Evolutionary conservation across 192 early-diverging fungal genomes (phyloP).

Genomic region (Backusella psychrophila): DNA sequence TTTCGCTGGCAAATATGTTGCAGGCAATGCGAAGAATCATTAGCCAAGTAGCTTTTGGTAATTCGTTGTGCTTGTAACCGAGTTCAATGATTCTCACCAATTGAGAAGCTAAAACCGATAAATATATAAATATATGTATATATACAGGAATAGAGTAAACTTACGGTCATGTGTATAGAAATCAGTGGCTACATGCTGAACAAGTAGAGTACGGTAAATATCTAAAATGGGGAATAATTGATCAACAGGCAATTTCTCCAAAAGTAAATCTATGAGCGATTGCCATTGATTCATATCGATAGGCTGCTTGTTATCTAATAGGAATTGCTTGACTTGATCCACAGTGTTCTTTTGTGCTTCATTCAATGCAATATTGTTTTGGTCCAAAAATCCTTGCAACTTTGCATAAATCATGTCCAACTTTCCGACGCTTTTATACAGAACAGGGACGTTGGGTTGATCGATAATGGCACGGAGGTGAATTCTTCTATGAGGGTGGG

Average conservation of each 20-base stretch:
- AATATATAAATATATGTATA: not conserved
- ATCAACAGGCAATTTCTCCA: constrained; percentile 36
- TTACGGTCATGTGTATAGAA: constrained; percentile 47
- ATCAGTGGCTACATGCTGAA: constrained; percentile 40
- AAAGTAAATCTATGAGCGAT: not conserved
- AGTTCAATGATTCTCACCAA: constrained; percentile 7
- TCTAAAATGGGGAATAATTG: constrained; percentile 65
- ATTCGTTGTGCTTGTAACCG: constrained; percentile 8
- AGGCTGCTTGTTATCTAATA: not conserved
- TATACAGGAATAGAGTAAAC: not conserved
- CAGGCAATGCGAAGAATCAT: constrained; percentile 67
- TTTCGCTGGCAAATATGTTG: constrained; percentile 53
- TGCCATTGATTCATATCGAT: constrained; percentile 15
- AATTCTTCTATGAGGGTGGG: constrained; percentile 59
- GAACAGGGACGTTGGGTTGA: constrained; percentile 41
- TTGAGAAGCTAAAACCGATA: not conserved
- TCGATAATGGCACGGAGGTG: constrained; percentile 38
- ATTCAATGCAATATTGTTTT: constrained; percentile 10
- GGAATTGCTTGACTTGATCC: not conserved
- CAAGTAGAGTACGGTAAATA: constrained; percentile 55
- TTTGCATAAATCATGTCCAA: constrained; percentile 37
- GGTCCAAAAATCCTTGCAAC: constrained; percentile 25
- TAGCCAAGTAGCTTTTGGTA: constrained; percentile 49
- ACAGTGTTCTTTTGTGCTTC: constrained; percentile 5
- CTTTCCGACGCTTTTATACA: constrained; percentile 35